These are phyloP conservation scores for Termitomyces sp. DNA, from an alignment of 768 basidiomycete species.

Conservation along the genomic window DNA sequence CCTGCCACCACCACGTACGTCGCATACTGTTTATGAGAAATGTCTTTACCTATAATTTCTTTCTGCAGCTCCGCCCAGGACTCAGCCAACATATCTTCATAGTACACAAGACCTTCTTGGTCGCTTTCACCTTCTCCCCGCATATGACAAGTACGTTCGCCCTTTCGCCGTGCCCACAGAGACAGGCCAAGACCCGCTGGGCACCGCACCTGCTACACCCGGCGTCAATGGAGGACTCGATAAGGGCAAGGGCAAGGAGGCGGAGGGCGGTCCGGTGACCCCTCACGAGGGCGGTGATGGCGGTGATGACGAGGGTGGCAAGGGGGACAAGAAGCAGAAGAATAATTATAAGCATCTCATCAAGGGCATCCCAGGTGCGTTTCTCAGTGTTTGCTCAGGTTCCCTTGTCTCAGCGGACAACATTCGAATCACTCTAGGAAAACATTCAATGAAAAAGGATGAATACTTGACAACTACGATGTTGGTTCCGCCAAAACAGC, in stretches of 20 bases:
- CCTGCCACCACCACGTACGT: conserved; percentile 36
- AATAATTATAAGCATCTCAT: conserved; percentile 75
- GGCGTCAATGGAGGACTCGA: conserved; percentile 23
- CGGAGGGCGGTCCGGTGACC: conserved; percentile 26
- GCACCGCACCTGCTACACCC: conserved; percentile 11
- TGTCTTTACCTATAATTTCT: conserved; percentile 3
- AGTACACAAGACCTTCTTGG: conserved; percentile 79
- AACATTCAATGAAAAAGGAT: conserved; percentile 79
- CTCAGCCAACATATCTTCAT: conserved; percentile 44
- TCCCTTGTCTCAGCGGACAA: conserved; percentile 7
- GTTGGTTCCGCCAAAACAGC: conserved; percentile 66
- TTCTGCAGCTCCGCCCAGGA: conserved; percentile 26
- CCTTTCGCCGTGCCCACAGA: conserved; percentile 34
- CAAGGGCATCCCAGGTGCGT: conserved; percentile 66
- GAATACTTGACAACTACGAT: conserved; percentile 63
- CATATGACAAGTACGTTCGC: conserved; percentile 83
- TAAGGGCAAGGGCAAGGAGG: conserved; percentile 48
- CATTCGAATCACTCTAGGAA: conserved; percentile 35
- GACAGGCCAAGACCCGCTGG: conserved; percentile 18
- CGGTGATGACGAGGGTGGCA: conserved; percentile 48
- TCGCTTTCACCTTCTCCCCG: conserved; percentile 61
- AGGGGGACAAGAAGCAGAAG: conserved; percentile 68
- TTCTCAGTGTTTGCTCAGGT: neutral
- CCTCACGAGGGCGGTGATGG: conserved; percentile 39
- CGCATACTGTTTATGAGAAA: conserved; percentile 1